Percentiles rank a stretch among this genome's conserved stretches.
These are phyloP conservation scores for Circinella umbellata DNA, from an alignment of 371 early-diverging fungal species.

Conservation along the genomic window DNA sequence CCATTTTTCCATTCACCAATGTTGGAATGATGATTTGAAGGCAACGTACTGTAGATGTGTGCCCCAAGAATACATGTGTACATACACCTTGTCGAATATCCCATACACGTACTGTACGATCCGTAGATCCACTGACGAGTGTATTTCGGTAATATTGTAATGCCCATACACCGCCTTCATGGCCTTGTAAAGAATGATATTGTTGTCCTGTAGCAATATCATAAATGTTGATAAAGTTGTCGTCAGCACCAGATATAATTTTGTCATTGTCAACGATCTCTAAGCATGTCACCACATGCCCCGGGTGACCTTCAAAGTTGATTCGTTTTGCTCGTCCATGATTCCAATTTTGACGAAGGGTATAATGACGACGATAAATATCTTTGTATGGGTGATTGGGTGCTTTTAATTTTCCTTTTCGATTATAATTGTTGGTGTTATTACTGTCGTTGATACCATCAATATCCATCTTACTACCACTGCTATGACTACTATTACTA, in stretches of 20 bases:
- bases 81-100: conserved; percentile 88
- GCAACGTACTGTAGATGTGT: conserved; percentile 96
- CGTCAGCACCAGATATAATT: conserved; percentile 93
- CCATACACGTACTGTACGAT: conserved; percentile 97
- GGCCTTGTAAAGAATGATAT: conserved; percentile 79
- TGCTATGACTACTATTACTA: not conserved
- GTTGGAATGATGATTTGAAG: conserved; percentile 87
- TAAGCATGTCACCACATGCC: conserved; percentile 88
- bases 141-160: conserved; percentile 86
- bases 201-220: conserved; percentile 79
- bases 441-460: conserved; percentile 11
- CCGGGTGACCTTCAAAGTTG: conserved; percentile 75
- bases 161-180: conserved; percentile 99
- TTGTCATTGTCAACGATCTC: conserved; percentile 88
- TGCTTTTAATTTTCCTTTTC: conserved; percentile 6
- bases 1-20: conserved; percentile 58
- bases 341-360: conserved; percentile 85
- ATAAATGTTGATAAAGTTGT: conserved; percentile 86
- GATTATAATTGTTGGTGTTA: not conserved
- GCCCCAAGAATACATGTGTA: conserved; percentile 91
- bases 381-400: conserved; percentile 72
- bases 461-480: conserved; percentile 1
- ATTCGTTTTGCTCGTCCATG: conserved; percentile 73
- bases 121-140: conserved; percentile 96
- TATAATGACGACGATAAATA: conserved; percentile 78